Evolutionary conservation across 1,284 basidiomycete species (phyloP).

Genomic region (Ceratobasidium sp.): DNA sequence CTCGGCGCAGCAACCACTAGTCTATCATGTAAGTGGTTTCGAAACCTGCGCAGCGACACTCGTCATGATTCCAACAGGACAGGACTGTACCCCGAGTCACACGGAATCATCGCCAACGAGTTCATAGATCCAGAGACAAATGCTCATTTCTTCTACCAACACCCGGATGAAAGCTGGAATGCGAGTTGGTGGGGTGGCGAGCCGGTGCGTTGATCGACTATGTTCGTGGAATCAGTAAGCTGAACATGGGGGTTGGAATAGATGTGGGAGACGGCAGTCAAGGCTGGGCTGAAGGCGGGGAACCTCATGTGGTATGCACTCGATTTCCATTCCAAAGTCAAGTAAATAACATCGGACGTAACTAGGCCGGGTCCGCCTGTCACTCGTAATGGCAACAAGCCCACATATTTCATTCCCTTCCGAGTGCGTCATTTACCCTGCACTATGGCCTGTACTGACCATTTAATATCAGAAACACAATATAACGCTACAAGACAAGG

Average conservation of each 20-base stretch:
- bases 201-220: conserved; percentile 60
- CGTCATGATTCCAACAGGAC: conserved; percentile 62
- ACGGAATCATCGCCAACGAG: conserved; percentile 91
- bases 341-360: conserved; percentile 9
- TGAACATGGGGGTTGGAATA: conserved; percentile 46
- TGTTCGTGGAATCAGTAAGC: not conserved
- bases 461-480: conserved; percentile 56
- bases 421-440: conserved; percentile 53
- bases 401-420: conserved; percentile 81
- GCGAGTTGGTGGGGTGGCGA: conserved; percentile 86
- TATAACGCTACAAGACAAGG: conserved; percentile 69
- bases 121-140: conserved; percentile 78
- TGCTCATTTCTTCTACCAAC: conserved; percentile 74
- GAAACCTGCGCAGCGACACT: not conserved
- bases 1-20: conserved; percentile 77
- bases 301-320: conserved; percentile 82
- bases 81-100: conserved; percentile 83
- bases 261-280: conserved; percentile 89
- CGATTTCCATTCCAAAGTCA: not conserved
- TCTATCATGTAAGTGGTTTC: conserved; percentile 64
- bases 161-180: conserved; percentile 65
- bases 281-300: conserved; percentile 75
- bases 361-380: conserved; percentile 80
- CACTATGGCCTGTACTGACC: conserved; percentile 16
- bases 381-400: conserved; percentile 66